Evolutionary conservation across 768 basidiomycete species (phyloP).

Genomic region (Lentinus brumalis): DNA sequence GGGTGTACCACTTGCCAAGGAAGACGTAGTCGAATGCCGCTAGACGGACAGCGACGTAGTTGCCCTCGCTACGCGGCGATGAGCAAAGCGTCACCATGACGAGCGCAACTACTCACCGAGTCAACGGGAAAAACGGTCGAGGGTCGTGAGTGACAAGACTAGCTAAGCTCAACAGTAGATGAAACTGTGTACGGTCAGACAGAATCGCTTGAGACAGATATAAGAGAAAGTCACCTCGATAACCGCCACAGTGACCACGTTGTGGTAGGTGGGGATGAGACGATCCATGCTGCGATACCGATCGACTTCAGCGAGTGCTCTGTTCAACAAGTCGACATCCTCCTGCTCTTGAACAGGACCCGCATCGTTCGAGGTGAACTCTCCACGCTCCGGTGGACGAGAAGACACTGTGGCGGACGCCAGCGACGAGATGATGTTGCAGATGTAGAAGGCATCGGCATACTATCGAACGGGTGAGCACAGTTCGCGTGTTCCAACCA

Average conservation of each 20-base stretch:
- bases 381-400: constrained; percentile 78
- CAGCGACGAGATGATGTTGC: constrained; percentile 79
- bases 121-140: constrained; percentile 81
- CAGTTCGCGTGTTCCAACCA: constrained; percentile 6
- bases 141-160: constrained; percentile 78
- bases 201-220: not conserved
- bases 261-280: constrained; percentile 91
- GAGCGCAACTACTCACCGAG: constrained; percentile 57
- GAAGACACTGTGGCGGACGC: constrained; percentile 79
- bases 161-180: constrained; percentile 74
- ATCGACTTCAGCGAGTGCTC: constrained; percentile 80
- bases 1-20: constrained; percentile 85
- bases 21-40: constrained; percentile 95
- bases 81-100: constrained; percentile 6
- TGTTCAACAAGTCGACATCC: constrained; percentile 69
- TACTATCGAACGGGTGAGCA: constrained; percentile 50
- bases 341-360: constrained; percentile 67
- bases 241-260: constrained; percentile 88
- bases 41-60: constrained; percentile 87
- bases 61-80: constrained; percentile 72
- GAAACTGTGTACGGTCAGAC: constrained; percentile 54
- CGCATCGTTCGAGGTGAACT: constrained; percentile 69
- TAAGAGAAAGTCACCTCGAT: constrained; percentile 66
- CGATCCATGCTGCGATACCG: constrained; percentile 95
- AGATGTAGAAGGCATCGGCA: constrained; percentile 89